Base-by-base conservation (phyloP, 805 yeast genomes). In the Saccharomycopsis synnaedendra region DNA sequence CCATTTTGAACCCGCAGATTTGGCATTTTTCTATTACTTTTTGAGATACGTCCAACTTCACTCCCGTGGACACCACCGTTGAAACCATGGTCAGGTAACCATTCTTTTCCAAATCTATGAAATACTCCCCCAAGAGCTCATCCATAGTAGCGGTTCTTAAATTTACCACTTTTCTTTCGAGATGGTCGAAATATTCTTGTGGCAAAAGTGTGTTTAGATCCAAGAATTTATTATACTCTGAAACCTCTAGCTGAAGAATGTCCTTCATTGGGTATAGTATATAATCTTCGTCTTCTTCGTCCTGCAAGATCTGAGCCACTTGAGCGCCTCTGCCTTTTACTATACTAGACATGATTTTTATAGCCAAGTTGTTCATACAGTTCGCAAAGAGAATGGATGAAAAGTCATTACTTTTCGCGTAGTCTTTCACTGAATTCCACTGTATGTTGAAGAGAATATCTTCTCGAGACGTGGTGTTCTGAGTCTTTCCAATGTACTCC, bases 21-120 rank as follows among this genome's bases (percentile, higher is more conserved):
- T 29, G 40, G 35, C 45, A 42, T 7, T 32, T 11, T 42, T 35
- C 6, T 9, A 8, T 30, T 5, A 47, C 52, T 3, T 32, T 47
- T 30, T 50, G 56, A 1, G 72, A 71, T 4, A 60, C 61, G 1
- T 67, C 65, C 41, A 71, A 56, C 48, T 69, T 70, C 42, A 67
- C 71, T 3, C 72, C 72, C 1, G 74, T 71, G 43, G 67, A 69
- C 5, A 69, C 72, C 31, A 71, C 75, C 0, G 75, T 69, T 1
- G 74, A 69, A 4, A 72, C 72, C 6, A 74, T 69, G 6, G 74
- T 69, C 1, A 71, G 66, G 52, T 71, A 71, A 3, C 75, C 75
- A 28, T 47, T 50, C 6, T 65, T 66, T 52, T 70, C 75, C n/a
- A 71, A 58, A 41, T 61, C 62, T 29, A 57, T 58, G 50, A 71